Percentiles rank a stretch among this genome's conserved stretches.
Conservation (phyloP, 2,329 filamentous ascomycete genomes). For the Coleophoma eucalyptorum region DNA sequence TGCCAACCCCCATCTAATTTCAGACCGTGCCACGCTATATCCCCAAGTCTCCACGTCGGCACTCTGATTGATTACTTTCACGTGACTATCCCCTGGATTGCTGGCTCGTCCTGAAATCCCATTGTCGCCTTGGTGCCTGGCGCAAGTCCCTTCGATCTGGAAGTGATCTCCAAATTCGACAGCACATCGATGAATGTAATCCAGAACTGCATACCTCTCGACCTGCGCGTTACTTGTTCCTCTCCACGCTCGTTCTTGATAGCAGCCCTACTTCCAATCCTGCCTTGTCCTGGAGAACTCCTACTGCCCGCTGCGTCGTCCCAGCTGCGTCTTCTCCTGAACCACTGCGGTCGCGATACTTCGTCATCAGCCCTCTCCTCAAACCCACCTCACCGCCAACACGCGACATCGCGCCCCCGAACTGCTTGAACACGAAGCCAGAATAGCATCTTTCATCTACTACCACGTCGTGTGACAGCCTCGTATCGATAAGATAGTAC, state of each 20-base stretch:
- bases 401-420: background rate
- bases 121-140: background rate
- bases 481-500: conserved; percentile 14
- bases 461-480: background rate
- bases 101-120: background rate
- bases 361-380: background rate
- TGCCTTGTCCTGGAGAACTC: background rate
- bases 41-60: no score
- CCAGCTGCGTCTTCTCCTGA: background rate
- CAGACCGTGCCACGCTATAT: no score
- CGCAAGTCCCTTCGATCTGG: background rate
- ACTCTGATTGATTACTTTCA: background rate
- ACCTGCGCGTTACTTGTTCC: background rate
- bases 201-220: background rate
- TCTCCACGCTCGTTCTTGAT: background rate
- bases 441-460: no score
- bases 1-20: no score
- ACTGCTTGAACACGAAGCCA: no score
- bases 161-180: background rate
- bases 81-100: conserved; percentile 5
- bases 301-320: no score
- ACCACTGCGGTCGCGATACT: background rate
- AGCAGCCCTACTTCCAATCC: background rate
- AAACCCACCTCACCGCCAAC: background rate
- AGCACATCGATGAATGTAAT: background rate